These are phyloP conservation scores for Trichoderma lentiforme DNA, from an alignment of 2,329 filamentous ascomycete species.

Conservation along the genomic window DNA sequence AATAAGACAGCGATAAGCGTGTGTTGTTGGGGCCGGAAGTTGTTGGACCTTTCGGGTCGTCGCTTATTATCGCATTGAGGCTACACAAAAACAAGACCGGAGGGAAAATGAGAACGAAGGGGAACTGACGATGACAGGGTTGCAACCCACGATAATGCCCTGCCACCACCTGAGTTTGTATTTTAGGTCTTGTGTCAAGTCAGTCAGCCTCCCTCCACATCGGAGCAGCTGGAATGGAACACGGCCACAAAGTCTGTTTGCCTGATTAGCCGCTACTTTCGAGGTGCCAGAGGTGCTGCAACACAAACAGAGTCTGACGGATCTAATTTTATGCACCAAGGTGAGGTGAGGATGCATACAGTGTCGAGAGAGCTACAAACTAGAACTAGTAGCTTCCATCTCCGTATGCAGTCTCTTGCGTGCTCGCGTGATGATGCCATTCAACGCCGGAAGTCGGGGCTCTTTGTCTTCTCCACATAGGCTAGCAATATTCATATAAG, in stretches of 20 bases:
- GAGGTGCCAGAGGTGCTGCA: too few species aligned
- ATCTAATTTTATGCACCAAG: conserved; percentile 14
- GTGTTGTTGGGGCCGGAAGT: not conserved
- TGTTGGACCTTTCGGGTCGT: not conserved
- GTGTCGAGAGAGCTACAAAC: not conserved
- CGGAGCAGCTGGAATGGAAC: not conserved
- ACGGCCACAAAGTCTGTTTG: not conserved
- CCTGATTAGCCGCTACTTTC: not conserved
- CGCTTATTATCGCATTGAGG: conserved; percentile 1
- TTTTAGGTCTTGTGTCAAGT: not conserved
- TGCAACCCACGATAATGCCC: not conserved
- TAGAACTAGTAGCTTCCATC: not conserved
- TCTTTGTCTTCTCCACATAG: conserved; percentile 10
- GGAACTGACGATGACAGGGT: not conserved
- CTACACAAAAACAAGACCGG: not conserved
- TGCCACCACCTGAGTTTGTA: not conserved
- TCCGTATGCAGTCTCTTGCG: not conserved
- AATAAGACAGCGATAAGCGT: not conserved
- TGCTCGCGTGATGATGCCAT: conserved; percentile 10
- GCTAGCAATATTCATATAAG: not conserved
- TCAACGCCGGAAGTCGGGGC: conserved; percentile 7
- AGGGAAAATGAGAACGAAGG: not conserved
- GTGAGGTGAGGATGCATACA: conserved; percentile 1
- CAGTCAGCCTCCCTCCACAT: not conserved
- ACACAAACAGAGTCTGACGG: not conserved